Percentiles rank a stretch among this genome's conserved stretches.
Conservation (phyloP, 257 asterid genomes). For the Cynanchum wilfordii region DNA sequence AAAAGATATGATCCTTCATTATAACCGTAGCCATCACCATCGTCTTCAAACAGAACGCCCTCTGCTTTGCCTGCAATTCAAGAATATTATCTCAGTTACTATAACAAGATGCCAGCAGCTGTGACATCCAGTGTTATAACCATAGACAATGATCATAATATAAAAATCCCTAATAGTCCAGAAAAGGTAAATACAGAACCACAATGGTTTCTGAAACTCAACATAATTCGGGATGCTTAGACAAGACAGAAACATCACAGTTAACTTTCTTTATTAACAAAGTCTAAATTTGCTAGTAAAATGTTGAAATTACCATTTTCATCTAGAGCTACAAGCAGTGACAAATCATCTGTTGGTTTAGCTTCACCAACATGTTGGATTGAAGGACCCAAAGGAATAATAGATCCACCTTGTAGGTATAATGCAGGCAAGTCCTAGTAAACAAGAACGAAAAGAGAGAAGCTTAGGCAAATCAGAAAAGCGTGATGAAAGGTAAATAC, state of each 20-base stretch:
- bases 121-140: not conserved
- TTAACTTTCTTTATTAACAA: not conserved
- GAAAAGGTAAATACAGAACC: not conserved
- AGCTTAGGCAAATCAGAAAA: not conserved
- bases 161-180: not conserved
- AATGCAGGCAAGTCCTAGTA: constrained; percentile 81
- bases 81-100: constrained; percentile 11
- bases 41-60: constrained; percentile 82
- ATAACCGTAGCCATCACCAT: constrained; percentile 88
- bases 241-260: not conserved
- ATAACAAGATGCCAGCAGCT: not conserved
- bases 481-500: not conserved
- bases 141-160: not conserved
- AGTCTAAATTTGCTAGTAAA: not conserved
- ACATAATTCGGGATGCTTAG: not conserved
- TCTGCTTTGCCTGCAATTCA: constrained; percentile 74
- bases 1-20: constrained; percentile 56
- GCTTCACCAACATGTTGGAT: constrained; percentile 78
- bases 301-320: constrained; percentile 50
- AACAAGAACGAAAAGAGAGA: constrained; percentile 18
- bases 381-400: constrained; percentile 60
- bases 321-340: constrained; percentile 74
- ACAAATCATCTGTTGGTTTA: constrained; percentile 57
- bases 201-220: not conserved
- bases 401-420: constrained; percentile 87